phyloP scores from a whole-genome alignment of 768 basidiomycete genomes.

The Cubamyces sp. region DNA sequence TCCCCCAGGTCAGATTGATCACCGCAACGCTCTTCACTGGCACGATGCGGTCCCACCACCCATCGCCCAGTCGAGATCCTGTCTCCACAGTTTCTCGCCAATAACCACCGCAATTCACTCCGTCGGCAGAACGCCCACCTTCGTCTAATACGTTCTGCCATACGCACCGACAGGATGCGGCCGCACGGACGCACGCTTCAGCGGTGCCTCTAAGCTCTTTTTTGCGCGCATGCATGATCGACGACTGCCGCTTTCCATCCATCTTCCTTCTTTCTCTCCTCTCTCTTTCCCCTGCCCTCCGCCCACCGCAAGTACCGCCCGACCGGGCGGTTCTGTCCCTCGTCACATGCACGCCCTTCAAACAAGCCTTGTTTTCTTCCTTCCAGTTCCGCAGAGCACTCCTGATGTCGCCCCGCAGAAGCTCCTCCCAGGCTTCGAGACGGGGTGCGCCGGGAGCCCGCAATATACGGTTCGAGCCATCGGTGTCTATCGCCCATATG shows the following conservation, averaged over 20 bases:
- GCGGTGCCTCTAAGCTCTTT: conserved; percentile 16
- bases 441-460: conserved; percentile 26
- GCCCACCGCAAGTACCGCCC: conserved; percentile 6
- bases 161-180: conserved; percentile 4
- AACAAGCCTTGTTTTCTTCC: conserved; percentile 22
- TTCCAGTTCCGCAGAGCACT: conserved; percentile 25
- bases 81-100: conserved; percentile 12
- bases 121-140: conserved; percentile 20
- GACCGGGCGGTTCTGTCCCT: background rate
- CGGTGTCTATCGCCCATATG: conserved; percentile 33
- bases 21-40: conserved; percentile 6
- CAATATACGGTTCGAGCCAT: conserved; percentile 16
- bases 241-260: conserved; percentile 18
- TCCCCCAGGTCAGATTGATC: conserved; percentile 9
- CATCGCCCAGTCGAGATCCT: conserved; percentile 20
- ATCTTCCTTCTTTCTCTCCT: conserved; percentile 1
- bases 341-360: conserved; percentile 25
- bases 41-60: background rate
- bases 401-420: conserved; percentile 31
- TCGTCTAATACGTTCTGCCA: conserved; percentile 19
- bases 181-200: conserved; percentile 6
- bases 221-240: conserved; percentile 17
- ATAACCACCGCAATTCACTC: conserved; percentile 18
- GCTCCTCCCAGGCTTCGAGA: conserved; percentile 23
- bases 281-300: background rate